Base-by-base conservation (phyloP, 2,329 filamentous ascomycete genomes). In the Exophiala mesophila region DNA sequence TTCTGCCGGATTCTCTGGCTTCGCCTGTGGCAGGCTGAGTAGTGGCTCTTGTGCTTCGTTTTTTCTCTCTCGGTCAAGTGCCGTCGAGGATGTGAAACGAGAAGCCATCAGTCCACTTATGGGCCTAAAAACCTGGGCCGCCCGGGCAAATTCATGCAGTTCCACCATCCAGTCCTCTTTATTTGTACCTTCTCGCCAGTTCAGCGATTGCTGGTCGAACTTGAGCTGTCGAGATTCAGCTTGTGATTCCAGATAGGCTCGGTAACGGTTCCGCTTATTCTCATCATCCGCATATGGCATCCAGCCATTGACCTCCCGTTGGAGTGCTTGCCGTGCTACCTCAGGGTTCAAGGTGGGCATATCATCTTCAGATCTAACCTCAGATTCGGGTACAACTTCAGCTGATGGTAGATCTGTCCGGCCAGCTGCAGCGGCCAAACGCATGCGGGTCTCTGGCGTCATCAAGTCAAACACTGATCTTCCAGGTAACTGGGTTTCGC, bases 401-500 rank as follows among this genome's bases (percentile, higher is more conserved):
- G 83, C 92, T 5, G 80, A 78, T 0, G 92, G 92, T 2, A 98
- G 75, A 57, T 90, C 78, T 2, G 66, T 65, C 44, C 81, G 88
- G 1, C 89, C 89, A 2, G 87, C 88, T 1, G 81, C 81, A 8
- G 78, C 73, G 3, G 76, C 88, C 32, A 98, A 75, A 18, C 82
- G 79, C 38, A 90, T 83, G 48, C 92, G 80, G 3, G 85, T 80
- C 23, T 84, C 76, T 0, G 86, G 73, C 0, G 85, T 85, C 52
- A 98, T 75, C 63, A 85, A 98, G 64, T 97, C 89, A 62, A 97
- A 98, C 2, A 98, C 82, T 0, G 92, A 97, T 67, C 97, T 96
- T 1, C 88, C 87, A 0, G 89, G 89, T 0, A 97, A 70, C 24
- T 79, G 76, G 28, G 78, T 72, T 66, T 96, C 90, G 24, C 89